Evolutionary conservation across 768 basidiomycete genomes (phyloP), one percentile per base, ranked within the genome.

Genomic region (Rhodocollybia butyracea): DNA sequence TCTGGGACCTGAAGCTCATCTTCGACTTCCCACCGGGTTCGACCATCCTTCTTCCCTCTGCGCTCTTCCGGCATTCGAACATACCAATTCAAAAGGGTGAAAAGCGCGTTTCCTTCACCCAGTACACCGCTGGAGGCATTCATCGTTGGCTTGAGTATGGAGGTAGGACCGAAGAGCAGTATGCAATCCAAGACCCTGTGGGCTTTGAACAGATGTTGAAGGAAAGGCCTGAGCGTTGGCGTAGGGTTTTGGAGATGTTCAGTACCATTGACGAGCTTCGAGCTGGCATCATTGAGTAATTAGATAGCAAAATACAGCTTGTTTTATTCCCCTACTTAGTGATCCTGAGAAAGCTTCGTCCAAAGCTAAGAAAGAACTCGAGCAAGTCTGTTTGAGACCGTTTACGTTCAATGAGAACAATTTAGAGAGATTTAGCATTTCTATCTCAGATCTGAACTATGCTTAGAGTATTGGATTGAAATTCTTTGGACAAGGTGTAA

Each of bases 21-120:
- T 29, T 63, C 12, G 52, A 61, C 29, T 57, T 64, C 31, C 60
- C 56, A 1, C 57, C 55, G 13, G 62, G 62, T 42, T 36, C 45
- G 5, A 57, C 55, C 15, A 57, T 61, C 31, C 21, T 64, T 17
- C 50, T 64, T 26, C 60, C 62, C 5, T 60, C 60, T 11, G 56
- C 56, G 12, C 17, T 57, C 17, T 24, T 57, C 48, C 1, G 56
- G 32, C 56, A 57, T 32, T 57, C 56, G 4, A 62, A 62, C 34
- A 53, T 50, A 3, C 27, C 54, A 2, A 29, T 62, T 6, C 45
- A 26, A 15, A n/a, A 21, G 5, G 47, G 42, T 2, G 61, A 64
- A 22, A 51, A 19, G 3, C 55, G 59, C 3, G 38, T 46, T 12
- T 58, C 59, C 0, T 24, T 64, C 47, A 64, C 58, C 11, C 51